Evolutionary conservation across 2,329 filamentous ascomycete genomes (phyloP).

Genomic region (Pseudogymnoascus sp.): DNA sequence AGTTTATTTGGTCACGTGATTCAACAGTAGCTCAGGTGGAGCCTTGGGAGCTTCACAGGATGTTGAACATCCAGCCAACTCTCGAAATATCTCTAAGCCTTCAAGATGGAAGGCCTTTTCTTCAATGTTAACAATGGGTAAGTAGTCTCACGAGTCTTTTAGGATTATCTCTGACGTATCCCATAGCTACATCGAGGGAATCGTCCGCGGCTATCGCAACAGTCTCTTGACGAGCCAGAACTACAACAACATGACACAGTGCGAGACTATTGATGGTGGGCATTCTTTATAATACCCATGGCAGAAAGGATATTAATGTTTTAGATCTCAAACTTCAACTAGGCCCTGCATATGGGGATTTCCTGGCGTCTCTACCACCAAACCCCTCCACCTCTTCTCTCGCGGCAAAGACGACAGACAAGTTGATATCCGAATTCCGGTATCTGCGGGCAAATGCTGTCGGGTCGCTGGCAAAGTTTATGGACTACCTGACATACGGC

Average conservation of each 20-base stretch:
- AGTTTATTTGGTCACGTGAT: neutral
- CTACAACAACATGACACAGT: slow-evolving; percentile 94
- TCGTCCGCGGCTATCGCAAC: slow-evolving; percentile 95
- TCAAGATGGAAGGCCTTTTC: slow-evolving; percentile 77
- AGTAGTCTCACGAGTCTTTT: slow-evolving; percentile 23
- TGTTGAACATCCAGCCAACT: slow-evolving; percentile 8
- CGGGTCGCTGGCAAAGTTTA: slow-evolving; percentile 84
- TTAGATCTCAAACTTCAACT: slow-evolving; percentile 96
- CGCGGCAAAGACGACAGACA: slow-evolving; percentile 91
- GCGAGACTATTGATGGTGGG: slow-evolving; percentile 91
- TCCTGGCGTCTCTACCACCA: slow-evolving; percentile 83
- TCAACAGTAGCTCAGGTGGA: neutral
- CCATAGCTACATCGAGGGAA: slow-evolving; percentile 84
- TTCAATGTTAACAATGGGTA: slow-evolving; percentile 94
- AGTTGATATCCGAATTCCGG: slow-evolving; percentile 93
- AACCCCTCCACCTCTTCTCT: slow-evolving; percentile 95
- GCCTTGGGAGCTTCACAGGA: slow-evolving; percentile 10
- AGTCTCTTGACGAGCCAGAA: slow-evolving; percentile 79
- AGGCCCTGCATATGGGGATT: slow-evolving; percentile 92
- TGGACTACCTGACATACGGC: slow-evolving; percentile 96
- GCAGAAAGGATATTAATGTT: slow-evolving; percentile 13
- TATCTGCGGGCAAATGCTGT: slow-evolving; percentile 92
- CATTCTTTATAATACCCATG: neutral
- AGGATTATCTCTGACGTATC: slow-evolving; percentile 23
- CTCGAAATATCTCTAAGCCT: slow-evolving; percentile 1